A percentile compares a stretch with the other conserved stretches of the same genome.
phyloP scores from a whole-genome alignment of 2,329 filamentous ascomycete genomes.

The Cladosporium phlei region DNA sequence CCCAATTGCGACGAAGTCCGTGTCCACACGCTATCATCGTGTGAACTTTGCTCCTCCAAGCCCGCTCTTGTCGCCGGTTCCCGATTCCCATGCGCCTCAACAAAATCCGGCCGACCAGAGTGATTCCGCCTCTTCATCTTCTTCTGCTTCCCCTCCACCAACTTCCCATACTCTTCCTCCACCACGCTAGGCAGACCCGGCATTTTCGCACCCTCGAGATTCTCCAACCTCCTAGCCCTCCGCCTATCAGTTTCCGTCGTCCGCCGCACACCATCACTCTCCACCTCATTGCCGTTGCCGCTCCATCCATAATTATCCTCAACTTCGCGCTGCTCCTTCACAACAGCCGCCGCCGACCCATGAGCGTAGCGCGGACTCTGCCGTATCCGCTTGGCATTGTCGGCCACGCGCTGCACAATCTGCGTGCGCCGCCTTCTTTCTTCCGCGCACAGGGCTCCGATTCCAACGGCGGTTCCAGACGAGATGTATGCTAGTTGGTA shows the following conservation, averaged over 20 bases:
- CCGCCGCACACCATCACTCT: too few relatives aligned
- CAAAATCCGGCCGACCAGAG: neutral
- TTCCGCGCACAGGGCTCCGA: conserved; percentile 33
- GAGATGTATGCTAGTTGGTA: conserved; percentile 37
- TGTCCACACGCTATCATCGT: too few relatives aligned
- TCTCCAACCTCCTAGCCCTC: neutral
- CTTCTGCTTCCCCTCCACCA: conserved; percentile 12
- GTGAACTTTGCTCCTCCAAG: neutral
- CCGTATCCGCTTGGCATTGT: conserved; percentile 31
- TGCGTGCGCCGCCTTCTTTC: conserved; percentile 32
- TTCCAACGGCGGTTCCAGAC: conserved; percentile 34
- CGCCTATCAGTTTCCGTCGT: neutral
- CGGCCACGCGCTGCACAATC: conserved; percentile 31
- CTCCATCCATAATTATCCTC: conserved; percentile 8
- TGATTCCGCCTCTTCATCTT: neutral
- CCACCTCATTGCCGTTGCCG: neutral
- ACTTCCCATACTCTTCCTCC: conserved; percentile 23
- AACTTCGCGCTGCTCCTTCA: conserved; percentile 4
- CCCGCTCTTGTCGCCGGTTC: neutral
- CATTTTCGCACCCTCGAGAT: conserved; percentile 10
- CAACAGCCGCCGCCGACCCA: conserved; percentile 19
- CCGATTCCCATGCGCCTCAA: neutral
- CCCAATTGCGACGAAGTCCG: too few relatives aligned
- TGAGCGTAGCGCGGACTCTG: conserved; percentile 28
- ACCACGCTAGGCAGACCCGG: conserved; percentile 27